These are phyloP conservation scores for Grosmannia penicillata DNA, from an alignment of 2,329 filamentous ascomycete genomes.

Conservation along the genomic window DNA sequence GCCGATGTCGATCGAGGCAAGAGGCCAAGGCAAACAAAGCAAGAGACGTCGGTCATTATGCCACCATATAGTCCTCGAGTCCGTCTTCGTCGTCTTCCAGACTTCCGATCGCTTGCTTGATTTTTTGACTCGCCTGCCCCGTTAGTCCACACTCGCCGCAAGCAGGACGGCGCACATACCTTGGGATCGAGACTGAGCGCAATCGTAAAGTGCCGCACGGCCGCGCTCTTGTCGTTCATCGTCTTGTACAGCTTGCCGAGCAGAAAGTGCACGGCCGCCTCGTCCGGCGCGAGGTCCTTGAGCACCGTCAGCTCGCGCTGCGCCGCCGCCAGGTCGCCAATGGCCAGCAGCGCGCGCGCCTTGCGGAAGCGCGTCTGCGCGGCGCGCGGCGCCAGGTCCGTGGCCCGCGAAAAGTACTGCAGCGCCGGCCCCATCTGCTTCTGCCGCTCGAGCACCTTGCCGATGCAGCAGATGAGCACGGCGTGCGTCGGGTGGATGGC, in stretches of 20 bases:
- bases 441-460: conserved; percentile 76
- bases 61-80: conserved; percentile 51
- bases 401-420: conserved; percentile 67
- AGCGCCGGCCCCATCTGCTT: conserved; percentile 69
- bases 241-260: conserved; percentile 71
- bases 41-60: conserved; percentile 25
- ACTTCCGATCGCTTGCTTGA: conserved; percentile 93
- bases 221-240: conserved; percentile 57
- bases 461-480: conserved; percentile 84
- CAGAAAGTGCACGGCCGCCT: conserved; percentile 90
- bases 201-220: conserved; percentile 89
- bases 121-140: conserved; percentile 69
- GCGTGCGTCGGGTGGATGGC: conserved; percentile 88
- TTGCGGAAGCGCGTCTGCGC: conserved; percentile 86
- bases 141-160: too few species aligned
- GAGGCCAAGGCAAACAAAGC: too few species aligned
- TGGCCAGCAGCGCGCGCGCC: conserved; percentile 68
- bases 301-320: conserved; percentile 73
- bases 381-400: conserved; percentile 65
- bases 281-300: conserved; percentile 82
- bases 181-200: conserved; percentile 93
- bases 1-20: too few species aligned
- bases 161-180: too few species aligned
- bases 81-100: conserved; percentile 69
- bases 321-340: conserved; percentile 56